These are phyloP conservation scores for Globisporangium uncinulatum DNA, from an alignment of 352 stramenopile species.

Conservation along the genomic window DNA sequence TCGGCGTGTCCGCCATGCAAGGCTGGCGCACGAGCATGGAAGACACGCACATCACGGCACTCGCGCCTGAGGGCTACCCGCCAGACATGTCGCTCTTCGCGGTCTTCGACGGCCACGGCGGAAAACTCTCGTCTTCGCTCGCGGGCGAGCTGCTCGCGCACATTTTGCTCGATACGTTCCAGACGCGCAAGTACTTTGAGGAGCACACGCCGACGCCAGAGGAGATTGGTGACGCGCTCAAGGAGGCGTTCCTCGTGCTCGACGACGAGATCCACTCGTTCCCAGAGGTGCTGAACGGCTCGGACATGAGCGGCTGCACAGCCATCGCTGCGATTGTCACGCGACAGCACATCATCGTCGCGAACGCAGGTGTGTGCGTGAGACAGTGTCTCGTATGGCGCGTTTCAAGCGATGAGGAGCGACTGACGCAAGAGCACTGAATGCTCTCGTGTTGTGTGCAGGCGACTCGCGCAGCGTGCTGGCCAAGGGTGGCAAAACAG, in stretches of 20 bases:
- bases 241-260: conserved; percentile 57
- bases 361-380: conserved; percentile 47
- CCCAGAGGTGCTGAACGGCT: conserved; percentile 39
- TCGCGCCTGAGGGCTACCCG: conserved; percentile 39
- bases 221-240: conserved; percentile 53
- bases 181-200: conserved; percentile 30
- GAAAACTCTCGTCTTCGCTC: conserved; percentile 47
- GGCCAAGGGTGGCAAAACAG: conserved; percentile 33
- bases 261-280: conserved; percentile 54
- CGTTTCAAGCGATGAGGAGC: neutral
- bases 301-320: conserved; percentile 73
- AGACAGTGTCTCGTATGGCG: neutral
- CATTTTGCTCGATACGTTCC: conserved; percentile 31
- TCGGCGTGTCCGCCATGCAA: conserved; percentile 71
- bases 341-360: conserved; percentile 65
- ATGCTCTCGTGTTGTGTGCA: conserved; percentile 4
- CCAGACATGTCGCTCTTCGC: conserved; percentile 60
- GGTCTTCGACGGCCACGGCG: conserved; percentile 78
- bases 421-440: neutral
- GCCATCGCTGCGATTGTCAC: conserved; percentile 71
- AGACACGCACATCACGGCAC: conserved; percentile 61
- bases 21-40: conserved; percentile 83
- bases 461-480: conserved; percentile 79
- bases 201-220: conserved; percentile 29
- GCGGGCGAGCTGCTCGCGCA: conserved; percentile 39